Base-by-base conservation (phyloP, 1,284 basidiomycete species). In the Psilocybe mexicana region DNA sequence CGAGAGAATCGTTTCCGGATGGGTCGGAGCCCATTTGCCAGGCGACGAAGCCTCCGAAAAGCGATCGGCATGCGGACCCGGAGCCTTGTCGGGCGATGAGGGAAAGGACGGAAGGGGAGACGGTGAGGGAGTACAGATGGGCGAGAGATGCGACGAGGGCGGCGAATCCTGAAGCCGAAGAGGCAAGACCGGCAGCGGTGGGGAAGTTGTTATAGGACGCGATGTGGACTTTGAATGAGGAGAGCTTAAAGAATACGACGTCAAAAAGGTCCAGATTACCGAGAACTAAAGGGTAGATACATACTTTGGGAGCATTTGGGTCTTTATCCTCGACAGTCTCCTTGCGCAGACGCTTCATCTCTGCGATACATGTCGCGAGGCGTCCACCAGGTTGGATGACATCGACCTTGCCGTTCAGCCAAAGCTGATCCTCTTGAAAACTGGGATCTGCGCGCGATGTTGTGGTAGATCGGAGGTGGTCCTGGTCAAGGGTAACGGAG, bases 181-280 rank as follows among this genome's bases (percentile, higher is more conserved):
- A 98, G 0, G 97, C 96, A 40, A 99, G 88, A 10, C 96, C 97
- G 0, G 96, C 97, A 6, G 97, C 97, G 4, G 96, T 99, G 25
- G 96, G 96, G 81, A 99, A 99, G 81, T 99, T 99, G 85, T 99
- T 99, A 78, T 88, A 90, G 8, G 96, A 98, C 59, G 87, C 87
- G 63, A 99, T 95, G 76, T 93, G 93, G 2, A 97, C 84, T 30
- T 82, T 77, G 73, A 79, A 90, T 14, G 80, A 70, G 0, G 94
- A 90, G 52, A 96, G 76, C 89, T 94, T 33, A 42, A 28, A 36
- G 12, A 30, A 36, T 23, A 50, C 53, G 45, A 44, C 30, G 54
- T 25, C 28, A 61, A 26, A 48, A 52, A 59, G 40, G 50, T 47
- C 47, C 24, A 3, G 35, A 25, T 40, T 25, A 40, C 42, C 43